Evolutionary conservation across 1,139 yeast genomes (phyloP).

Genomic region (Taphrina confusa): DNA sequence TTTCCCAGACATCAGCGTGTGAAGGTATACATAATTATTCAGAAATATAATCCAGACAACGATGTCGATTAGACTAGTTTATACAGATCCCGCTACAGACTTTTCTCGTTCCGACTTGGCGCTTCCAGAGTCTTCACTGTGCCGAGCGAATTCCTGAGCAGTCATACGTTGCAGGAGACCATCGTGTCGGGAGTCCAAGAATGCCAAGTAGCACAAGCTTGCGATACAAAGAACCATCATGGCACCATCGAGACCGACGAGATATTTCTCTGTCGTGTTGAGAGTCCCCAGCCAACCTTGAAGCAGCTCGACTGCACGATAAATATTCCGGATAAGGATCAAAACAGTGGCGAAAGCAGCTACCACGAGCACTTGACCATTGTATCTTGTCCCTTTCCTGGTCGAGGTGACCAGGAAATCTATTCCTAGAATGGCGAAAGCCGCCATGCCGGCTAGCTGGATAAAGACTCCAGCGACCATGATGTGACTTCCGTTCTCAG

Average conservation of each 20-base stretch:
- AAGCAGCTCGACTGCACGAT: slow-evolving; percentile 75
- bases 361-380: not conserved
- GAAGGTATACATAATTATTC: too few species aligned
- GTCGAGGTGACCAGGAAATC: slow-evolving; percentile 56
- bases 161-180: not conserved
- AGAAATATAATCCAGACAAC: too few species aligned
- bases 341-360: slow-evolving; percentile 53
- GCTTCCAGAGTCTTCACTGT: too few species aligned
- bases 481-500: slow-evolving; percentile 63
- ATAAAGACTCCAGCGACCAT: slow-evolving; percentile 82
- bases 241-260: slow-evolving; percentile 74
- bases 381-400: slow-evolving; percentile 43
- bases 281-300: slow-evolving; percentile 77
- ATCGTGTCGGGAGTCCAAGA: not conserved
- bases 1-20: too few species aligned
- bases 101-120: too few species aligned
- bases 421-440: slow-evolving; percentile 61
- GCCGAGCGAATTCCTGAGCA: not conserved
- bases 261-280: slow-evolving; percentile 67
- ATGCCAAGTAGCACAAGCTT: slow-evolving; percentile 11
- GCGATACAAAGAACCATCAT: slow-evolving; percentile 53
- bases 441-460: slow-evolving; percentile 72
- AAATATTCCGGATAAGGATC: slow-evolving; percentile 71
- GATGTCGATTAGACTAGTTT: too few species aligned
- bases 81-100: too few species aligned